phyloP scores from a whole-genome alignment of 768 basidiomycete species.

The Lepiota brunneoincarnata region DNA sequence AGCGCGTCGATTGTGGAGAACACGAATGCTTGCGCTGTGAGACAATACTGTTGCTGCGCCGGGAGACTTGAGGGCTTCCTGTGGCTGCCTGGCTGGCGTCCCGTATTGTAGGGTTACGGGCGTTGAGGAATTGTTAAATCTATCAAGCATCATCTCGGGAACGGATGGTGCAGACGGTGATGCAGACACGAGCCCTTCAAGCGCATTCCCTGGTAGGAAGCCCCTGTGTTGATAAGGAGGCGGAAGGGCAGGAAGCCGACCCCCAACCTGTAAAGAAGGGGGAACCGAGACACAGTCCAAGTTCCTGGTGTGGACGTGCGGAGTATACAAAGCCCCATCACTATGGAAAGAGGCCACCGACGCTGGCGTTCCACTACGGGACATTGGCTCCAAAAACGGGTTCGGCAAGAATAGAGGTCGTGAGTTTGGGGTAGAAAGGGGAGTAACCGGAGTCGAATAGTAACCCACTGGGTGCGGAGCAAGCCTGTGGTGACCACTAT shows the following conservation, averaged over 20 bases:
- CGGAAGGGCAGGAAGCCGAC: neutral
- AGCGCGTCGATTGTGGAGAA: constrained; percentile 5
- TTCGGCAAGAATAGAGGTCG: constrained; percentile 12
- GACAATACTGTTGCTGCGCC: neutral
- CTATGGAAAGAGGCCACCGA: constrained; percentile 18
- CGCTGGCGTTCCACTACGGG: constrained; percentile 15
- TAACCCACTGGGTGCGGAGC: neutral
- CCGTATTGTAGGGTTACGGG: neutral
- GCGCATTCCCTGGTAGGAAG: neutral
- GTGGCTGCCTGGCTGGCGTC: neutral
- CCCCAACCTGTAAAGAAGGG: neutral
- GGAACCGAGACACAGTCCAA: neutral
- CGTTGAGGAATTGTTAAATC: neutral
- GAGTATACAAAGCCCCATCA: constrained; percentile 1
- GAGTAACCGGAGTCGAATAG: neutral
- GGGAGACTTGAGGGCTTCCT: neutral
- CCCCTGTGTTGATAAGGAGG: neutral
- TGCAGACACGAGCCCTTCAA: neutral
- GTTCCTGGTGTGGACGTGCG: neutral
- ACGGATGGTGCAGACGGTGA: neutral
- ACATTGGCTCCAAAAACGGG: constrained; percentile 17
- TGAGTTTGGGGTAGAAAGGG: neutral
- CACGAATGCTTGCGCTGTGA: constrained; percentile 5
- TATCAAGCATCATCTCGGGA: neutral
- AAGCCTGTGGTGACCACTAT: neutral